Percentiles rank a stretch among this genome's conserved stretches.
phyloP scores from a whole-genome alignment of 495 filamentous ascomycete species.

The Xylaria palmicola region DNA sequence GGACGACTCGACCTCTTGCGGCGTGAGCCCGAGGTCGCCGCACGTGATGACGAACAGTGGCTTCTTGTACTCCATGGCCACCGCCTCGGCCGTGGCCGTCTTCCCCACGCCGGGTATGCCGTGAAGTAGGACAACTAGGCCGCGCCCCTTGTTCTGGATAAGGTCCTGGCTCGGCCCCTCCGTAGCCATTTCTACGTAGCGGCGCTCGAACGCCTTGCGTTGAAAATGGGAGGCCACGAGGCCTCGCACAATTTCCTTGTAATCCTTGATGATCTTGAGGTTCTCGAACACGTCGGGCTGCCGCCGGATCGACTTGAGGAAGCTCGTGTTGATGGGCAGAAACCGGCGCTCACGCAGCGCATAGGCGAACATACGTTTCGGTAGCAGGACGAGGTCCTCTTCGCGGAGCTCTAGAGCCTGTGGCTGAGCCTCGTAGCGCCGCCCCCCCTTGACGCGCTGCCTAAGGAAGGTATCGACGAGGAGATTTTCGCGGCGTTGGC shows the following conservation, averaged over 20 bases:
- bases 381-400: slow-evolving; percentile 38
- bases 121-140: slow-evolving; percentile 51
- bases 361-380: slow-evolving; percentile 41
- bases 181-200: slow-evolving; percentile 57
- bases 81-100: slow-evolving; percentile 56
- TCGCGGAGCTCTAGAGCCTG: slow-evolving; percentile 27
- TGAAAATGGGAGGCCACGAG: slow-evolving; percentile 48
- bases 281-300: slow-evolving; percentile 49
- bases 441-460: slow-evolving; percentile 28
- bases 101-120: slow-evolving; percentile 62
- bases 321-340: slow-evolving; percentile 32
- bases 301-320: slow-evolving; percentile 44
- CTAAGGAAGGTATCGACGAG: slow-evolving; percentile 31
- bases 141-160: slow-evolving; percentile 55
- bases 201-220: slow-evolving; percentile 33
- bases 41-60: slow-evolving; percentile 56
- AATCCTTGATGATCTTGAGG: slow-evolving; percentile 50
- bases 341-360: slow-evolving; percentile 39
- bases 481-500: slow-evolving; percentile 32
- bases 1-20: slow-evolving; percentile 30
- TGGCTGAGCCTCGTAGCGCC: slow-evolving; percentile 21
- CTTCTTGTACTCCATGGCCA: slow-evolving; percentile 48
- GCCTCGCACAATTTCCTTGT: slow-evolving; percentile 54
- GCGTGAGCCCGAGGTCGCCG: slow-evolving; percentile 54
- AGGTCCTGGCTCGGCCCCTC: slow-evolving; percentile 59